Percentiles rank a stretch among this genome's conserved stretches.
These are phyloP conservation scores for Acacia confusa DNA, from an alignment of 306 rosid species.

Conservation along the genomic window DNA sequence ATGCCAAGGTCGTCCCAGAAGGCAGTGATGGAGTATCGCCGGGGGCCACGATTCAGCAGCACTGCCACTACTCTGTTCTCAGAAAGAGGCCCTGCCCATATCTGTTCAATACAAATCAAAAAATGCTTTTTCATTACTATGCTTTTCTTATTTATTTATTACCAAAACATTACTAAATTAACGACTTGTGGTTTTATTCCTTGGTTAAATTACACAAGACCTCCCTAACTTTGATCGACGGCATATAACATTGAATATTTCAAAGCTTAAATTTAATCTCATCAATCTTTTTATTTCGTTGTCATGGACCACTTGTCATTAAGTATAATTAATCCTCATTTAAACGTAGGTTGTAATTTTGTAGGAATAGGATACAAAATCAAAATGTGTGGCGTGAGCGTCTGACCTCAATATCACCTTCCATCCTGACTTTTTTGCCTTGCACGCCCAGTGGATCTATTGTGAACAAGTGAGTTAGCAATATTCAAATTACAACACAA, in stretches of 20 bases:
- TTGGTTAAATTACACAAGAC: no score
- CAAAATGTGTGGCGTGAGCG: background rate
- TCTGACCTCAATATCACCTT: conserved; percentile 81
- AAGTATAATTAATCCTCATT: no score
- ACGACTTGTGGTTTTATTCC: background rate
- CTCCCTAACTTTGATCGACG: no score
- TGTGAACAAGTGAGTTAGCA: background rate
- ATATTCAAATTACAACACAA: background rate
- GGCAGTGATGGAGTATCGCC: conserved; percentile 44
- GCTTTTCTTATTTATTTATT: no score
- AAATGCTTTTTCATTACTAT: background rate
- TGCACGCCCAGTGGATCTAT: conserved; percentile 84
- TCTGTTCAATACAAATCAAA: conserved; percentile 39
- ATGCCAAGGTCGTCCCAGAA: conserved; percentile 89
- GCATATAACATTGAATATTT: no score
- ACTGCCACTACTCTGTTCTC: conserved; percentile 67
- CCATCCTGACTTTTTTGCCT: conserved; percentile 85
- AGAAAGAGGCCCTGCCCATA: conserved; percentile 96
- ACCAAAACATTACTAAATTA: background rate
- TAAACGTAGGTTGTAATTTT: no score
- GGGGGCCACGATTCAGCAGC: conserved; percentile 64
- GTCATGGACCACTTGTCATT: no score
- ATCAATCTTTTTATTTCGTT: no score
- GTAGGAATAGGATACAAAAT: background rate
- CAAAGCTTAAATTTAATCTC: no score